These are phyloP conservation scores for Geranium incanum DNA, from an alignment of 441 rosid genomes.

Conservation along the genomic window DNA sequence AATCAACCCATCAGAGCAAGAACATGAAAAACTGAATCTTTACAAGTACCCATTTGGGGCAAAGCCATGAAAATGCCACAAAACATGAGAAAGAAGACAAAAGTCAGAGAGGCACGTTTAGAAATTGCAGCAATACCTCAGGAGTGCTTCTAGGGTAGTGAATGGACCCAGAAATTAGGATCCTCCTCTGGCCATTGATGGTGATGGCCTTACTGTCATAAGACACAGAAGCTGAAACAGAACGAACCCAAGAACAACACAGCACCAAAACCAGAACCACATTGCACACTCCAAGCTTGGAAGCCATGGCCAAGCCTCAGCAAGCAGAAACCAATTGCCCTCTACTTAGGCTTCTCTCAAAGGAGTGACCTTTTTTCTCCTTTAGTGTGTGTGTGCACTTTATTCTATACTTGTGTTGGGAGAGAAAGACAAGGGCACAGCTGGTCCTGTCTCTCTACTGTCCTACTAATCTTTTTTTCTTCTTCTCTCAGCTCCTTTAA, in stretches of 20 bases:
- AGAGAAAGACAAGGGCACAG: neutral
- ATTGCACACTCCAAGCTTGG: conserved; percentile 39
- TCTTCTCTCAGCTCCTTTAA: neutral
- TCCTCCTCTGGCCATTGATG: conserved; percentile 86
- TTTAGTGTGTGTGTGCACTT: neutral
- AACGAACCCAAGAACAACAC: conserved; percentile 32
- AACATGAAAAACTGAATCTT: neutral
- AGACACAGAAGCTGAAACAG: conserved; percentile 63
- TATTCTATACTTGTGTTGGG: neutral
- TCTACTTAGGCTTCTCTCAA: neutral
- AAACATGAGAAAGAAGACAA: neutral
- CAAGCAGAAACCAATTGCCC: neutral
- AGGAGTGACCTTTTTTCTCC: neutral
- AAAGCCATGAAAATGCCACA: too few relatives aligned
- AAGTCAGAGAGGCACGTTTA: conserved; percentile 31
- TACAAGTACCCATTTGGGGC: conserved; percentile 17
- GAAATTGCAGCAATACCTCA: conserved; percentile 54
- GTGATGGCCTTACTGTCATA: conserved; percentile 73
- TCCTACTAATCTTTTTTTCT: neutral
- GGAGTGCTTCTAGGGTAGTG: conserved; percentile 97
- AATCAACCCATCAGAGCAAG: too few relatives aligned
- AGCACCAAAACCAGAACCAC: conserved; percentile 19
- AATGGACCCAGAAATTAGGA: conserved; percentile 94
- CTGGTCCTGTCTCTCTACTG: neutral
- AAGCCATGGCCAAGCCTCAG: conserved; percentile 23